A percentile compares a stretch with the other conserved stretches of the same genome.
Conservation (phyloP, 345 rosid genomes). For the Eucalyptus paniculata region DNA sequence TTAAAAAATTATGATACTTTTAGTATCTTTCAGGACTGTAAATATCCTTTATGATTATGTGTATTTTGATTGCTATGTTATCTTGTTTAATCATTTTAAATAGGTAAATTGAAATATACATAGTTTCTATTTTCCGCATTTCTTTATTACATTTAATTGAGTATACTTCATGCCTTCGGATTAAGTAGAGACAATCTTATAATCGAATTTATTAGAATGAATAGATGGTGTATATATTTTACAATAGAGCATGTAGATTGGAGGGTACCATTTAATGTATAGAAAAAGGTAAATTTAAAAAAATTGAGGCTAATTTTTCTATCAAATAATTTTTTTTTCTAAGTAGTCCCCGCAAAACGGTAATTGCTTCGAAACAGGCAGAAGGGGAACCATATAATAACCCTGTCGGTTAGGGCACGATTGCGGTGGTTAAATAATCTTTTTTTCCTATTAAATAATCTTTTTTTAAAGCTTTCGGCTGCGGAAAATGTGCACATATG, state of each 20-base stretch:
- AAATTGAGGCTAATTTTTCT: not conserved
- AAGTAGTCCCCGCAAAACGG: not conserved
- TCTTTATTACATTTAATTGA: too few relatives aligned
- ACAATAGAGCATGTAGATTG: not conserved
- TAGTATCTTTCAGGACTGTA: fast-evolving
- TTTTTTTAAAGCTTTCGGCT: not conserved
- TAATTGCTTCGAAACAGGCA: not conserved
- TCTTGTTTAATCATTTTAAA: too few relatives aligned
- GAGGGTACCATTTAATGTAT: not conserved
- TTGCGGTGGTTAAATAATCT: not conserved
- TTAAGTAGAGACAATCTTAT: not conserved
- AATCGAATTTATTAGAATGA: fast-evolving
- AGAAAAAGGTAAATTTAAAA: not conserved
- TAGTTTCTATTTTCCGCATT: fast-evolving
- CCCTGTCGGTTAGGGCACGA: not conserved
- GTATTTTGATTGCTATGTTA: too few relatives aligned
- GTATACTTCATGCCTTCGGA: fast-evolving
- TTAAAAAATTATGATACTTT: too few relatives aligned
- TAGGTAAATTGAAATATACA: too few relatives aligned
- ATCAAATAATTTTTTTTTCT: not conserved
- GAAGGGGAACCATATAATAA: not conserved
- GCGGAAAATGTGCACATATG: not conserved
- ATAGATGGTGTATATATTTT: not conserved
- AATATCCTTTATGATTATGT: too few relatives aligned
- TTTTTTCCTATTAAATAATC: too few relatives aligned